Conservation (phyloP, 805 yeast genomes). For the Saccharomycopsis sp. region DNA sequence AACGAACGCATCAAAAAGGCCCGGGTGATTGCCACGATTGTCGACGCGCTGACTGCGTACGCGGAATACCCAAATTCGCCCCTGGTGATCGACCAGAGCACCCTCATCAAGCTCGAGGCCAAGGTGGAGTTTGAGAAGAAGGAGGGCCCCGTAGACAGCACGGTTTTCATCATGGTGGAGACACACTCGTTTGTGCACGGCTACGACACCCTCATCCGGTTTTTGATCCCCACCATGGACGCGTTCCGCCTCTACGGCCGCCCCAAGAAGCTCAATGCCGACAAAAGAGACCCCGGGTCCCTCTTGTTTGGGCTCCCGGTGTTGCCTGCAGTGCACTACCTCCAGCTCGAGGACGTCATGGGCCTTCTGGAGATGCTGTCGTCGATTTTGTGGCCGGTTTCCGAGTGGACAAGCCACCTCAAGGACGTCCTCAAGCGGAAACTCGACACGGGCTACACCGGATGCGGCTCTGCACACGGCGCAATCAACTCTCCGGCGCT, state of each 20-base stretch:
- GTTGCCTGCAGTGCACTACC: conserved; percentile 66
- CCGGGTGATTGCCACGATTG: conserved; percentile 71
- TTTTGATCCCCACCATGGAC: conserved; percentile 67
- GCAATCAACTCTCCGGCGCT: conserved; percentile 48
- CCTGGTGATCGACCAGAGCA: conserved; percentile 73
- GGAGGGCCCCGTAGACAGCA: conserved; percentile 46
- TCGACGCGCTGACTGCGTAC: conserved; percentile 61
- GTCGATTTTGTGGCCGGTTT: conserved; percentile 40
- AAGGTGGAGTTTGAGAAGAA: conserved; percentile 50
- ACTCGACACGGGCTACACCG: conserved; percentile 55
- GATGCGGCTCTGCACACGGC: conserved; percentile 68
- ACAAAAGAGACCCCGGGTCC: conserved; percentile 58
- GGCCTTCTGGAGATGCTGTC: conserved; percentile 35
- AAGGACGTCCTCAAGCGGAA: conserved; percentile 51
- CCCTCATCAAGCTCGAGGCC: conserved; percentile 87
- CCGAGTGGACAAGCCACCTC: conserved; percentile 54
- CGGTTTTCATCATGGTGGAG: conserved; percentile 78
- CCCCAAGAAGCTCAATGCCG: conserved; percentile 68
- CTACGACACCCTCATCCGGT: conserved; percentile 77
- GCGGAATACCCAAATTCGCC: conserved; percentile 92
- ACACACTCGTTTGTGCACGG: conserved; percentile 78
- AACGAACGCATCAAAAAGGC: conserved; percentile 65
- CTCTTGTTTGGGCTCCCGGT: conserved; percentile 79
- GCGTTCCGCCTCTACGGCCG: conserved; percentile 77
- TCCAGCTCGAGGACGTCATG: conserved; percentile 55